Evolutionary conservation across 805 yeast genomes (phyloP), one percentile per base, ranked within the genome.

Genomic region (Sungouiozyma intestinalis): DNA sequence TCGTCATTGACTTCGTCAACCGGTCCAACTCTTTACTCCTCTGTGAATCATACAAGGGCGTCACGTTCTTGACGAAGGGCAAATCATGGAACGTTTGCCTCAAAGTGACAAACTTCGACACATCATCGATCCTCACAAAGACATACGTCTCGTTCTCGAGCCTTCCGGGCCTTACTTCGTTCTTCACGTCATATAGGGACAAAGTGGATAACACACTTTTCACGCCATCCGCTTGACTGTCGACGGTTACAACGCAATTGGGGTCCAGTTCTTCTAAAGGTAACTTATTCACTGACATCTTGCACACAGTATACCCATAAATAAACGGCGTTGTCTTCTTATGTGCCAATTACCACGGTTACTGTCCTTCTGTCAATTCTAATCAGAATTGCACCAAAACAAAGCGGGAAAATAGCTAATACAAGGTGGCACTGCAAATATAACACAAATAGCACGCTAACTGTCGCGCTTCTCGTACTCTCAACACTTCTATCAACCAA

Each of bases 191-290:
- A 14, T 50, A 38, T 4, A 53, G 52, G 33, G 49, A 43, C 9
- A 55, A 49, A 39, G 48, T 49, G 7, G 58, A 42, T 3, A 48
- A 33, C 29, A 58, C 33, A 11, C 46, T 42, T 2, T 54, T 38
- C 18, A 47, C 42, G 31, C 50, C 50, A 9, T 51, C 49, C 42
- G 48, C 13, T 39, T 43, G 36, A 45, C 45, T 32, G 45, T 42
- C 18, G 51, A 48, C 37, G 9, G 42, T 37, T 13, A 50, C 24
- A 14, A 35, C 53, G 44, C 48, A 57, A 40, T 57, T 53, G 8
- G 64, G 62, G 40, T 52, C 55, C 39, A 58, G 46, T 42, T 54
- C 52, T 17, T 51, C 54, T 16, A 58, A 35, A 4, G 36, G 11
- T 11, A 24, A 24, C 11, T 24, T 24, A 11, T 24, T 35, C 3